These are phyloP conservation scores for Quercus gilva DNA, from an alignment of 306 rosid species.

Conservation along the genomic window DNA sequence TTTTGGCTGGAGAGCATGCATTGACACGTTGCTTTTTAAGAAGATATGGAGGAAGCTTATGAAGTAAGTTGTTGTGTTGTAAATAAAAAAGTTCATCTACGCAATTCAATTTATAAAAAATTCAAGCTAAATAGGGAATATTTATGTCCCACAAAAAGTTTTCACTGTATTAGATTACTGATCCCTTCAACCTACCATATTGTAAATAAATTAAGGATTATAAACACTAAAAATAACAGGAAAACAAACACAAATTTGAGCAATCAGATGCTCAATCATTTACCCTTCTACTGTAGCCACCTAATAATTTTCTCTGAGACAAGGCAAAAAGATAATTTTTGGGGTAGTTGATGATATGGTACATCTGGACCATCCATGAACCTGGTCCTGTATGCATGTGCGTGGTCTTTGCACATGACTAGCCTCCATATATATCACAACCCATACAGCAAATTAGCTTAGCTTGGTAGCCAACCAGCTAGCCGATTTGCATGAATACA, in stretches of 20 bases:
- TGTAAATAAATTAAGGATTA: background rate
- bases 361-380: background rate
- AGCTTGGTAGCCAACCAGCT: too few species aligned
- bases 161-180: too few species aligned
- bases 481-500: too few species aligned
- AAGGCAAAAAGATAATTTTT: background rate
- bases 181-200: background rate
- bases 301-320: background rate
- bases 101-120: background rate
- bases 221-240: too few species aligned
- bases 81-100: background rate
- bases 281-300: background rate
- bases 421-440: too few species aligned
- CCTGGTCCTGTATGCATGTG: background rate
- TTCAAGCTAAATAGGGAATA: background rate
- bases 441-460: too few species aligned
- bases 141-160: too few species aligned
- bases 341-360: background rate
- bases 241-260: background rate
- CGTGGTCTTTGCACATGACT: background rate
- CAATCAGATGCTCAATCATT: background rate
- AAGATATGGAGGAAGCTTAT: background rate
- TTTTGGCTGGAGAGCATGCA: constrained; percentile 2
- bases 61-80: background rate
- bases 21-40: background rate